phyloP scores from a whole-genome alignment of 2,329 filamentous ascomycete genomes.

The Diaporthe destruens region DNA sequence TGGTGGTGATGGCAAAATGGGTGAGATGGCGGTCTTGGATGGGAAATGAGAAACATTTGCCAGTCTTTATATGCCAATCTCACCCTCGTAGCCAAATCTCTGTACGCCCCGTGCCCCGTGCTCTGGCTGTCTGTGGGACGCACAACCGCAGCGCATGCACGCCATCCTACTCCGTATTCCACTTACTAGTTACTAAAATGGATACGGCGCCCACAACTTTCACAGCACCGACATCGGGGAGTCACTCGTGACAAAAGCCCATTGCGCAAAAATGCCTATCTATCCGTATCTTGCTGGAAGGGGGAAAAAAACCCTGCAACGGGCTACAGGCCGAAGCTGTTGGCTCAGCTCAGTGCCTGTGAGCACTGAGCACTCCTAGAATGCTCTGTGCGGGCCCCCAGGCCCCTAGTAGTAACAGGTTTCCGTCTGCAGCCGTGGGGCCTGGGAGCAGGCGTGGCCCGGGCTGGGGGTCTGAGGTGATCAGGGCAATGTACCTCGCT shows the following conservation, averaged over 20 bases:
- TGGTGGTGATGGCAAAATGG: not conserved
- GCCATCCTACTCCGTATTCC: not conserved
- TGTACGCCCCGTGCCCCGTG: not conserved
- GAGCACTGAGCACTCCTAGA: not conserved
- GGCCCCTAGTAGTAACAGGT: not conserved
- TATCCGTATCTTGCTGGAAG: not conserved
- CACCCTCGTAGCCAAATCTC: not conserved
- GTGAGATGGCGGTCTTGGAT: conserved; percentile 10
- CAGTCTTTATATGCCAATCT: not conserved
- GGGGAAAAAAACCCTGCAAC: not conserved
- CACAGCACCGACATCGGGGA: conserved; percentile 10
- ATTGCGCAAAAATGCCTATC: conserved; percentile 6
- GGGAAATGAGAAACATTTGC: conserved; percentile 4
- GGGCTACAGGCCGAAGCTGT: conserved; percentile 16
- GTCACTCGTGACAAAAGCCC: conserved; percentile 3
- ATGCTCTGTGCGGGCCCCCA: conserved; percentile 8
- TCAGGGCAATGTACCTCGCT: conserved; percentile 12
- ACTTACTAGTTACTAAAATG: not conserved
- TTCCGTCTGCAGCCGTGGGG: not conserved
- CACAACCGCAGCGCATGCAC: not conserved
- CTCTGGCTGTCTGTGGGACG: not conserved
- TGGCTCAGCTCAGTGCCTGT: not conserved
- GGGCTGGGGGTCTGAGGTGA: conserved; percentile 9
- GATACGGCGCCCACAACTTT: not conserved
- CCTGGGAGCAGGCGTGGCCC: too few relatives aligned